Evolutionary conservation across 1,284 basidiomycete species (phyloP), one percentile per base, ranked within the genome.

Genomic region (Leccinum angustisporum): DNA sequence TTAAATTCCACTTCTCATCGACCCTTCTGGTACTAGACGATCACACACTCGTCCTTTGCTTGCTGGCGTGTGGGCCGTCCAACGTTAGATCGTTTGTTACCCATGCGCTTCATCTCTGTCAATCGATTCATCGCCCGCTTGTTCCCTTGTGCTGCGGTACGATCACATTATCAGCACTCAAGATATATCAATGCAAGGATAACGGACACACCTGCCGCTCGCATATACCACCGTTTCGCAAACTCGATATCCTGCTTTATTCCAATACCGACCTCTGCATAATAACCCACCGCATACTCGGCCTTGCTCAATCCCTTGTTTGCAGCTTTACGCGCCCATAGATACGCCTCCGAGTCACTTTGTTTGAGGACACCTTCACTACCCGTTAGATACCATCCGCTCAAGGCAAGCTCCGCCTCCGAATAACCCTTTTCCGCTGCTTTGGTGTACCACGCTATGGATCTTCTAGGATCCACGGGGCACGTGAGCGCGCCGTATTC

Each of bases 211-310:
- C 94, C 94, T 66, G 95, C 94, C 54, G 95, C 94, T 51, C 97
- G 87, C 93, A 97, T 97, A 77, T 99, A 99, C 96, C 97, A 99
- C 69, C 93, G 84, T 78, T 97, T 98, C 18, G 97, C 95, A 74
- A 97, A 91, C 65, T 98, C 97, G 52, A 95, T 76, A 71, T 99
- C 96, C 70, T 94, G 91, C 78, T 95, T 95, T 71, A 98, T 92
- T 27, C 97, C 97, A 69, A 99, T 99, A 5, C 97, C 97, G 27
- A 97, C 92, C 76, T 99, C 97, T 0, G 93, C 91, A 76, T 99
- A 99, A 77, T 99, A 96, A 48, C 95, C 95, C 16, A 97, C 95
- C 5, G 95, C 95, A 77, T 97, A 98, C 75, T 97, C 94, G 0
- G 96, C 95, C 76, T 97, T 97, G 68, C 90, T 90, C 62, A 97